Conservation (phyloP, 768 basidiomycete species). For the Mycena chlorophos region DNA sequence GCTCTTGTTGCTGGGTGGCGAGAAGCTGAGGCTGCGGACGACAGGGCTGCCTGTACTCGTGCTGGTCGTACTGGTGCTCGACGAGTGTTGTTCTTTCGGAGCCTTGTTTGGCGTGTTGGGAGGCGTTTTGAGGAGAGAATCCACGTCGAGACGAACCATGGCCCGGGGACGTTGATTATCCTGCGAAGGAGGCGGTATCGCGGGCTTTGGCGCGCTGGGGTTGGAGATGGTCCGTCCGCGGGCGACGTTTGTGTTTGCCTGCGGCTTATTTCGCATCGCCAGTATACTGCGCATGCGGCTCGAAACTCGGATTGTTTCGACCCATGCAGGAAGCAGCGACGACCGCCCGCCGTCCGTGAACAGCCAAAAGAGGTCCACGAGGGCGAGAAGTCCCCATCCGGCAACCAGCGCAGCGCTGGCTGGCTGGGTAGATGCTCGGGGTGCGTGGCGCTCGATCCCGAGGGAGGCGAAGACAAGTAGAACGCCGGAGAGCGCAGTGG, state of each 20-base stretch:
- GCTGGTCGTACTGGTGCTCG: not conserved
- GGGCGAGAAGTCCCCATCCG: slow-evolving; percentile 71
- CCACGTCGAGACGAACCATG: no score
- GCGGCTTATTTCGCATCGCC: not conserved
- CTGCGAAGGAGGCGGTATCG: no score
- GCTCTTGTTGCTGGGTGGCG: no score
- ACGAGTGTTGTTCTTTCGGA: no score
- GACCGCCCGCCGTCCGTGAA: slow-evolving; percentile 76
- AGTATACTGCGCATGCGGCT: no score
- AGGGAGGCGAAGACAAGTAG: not conserved
- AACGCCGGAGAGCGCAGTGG: slow-evolving; percentile 18
- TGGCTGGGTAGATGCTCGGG: not conserved
- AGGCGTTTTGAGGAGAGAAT: no score
- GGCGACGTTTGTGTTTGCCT: not conserved
- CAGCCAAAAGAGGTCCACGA: slow-evolving; percentile 76
- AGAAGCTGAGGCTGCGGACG: not conserved
- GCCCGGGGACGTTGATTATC: no score
- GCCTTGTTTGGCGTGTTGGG: no score
- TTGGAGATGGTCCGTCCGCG: not conserved
- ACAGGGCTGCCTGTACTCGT: not conserved
- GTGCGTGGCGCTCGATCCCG: not conserved
- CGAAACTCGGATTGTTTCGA: no score
- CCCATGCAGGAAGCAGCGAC: no score
- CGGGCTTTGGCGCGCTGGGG: no score
- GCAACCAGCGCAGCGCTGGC: slow-evolving; percentile 59